These are phyloP conservation scores for Fusarium tjaetaba DNA, from an alignment of 2,329 filamentous ascomycete species.

Conservation along the genomic window DNA sequence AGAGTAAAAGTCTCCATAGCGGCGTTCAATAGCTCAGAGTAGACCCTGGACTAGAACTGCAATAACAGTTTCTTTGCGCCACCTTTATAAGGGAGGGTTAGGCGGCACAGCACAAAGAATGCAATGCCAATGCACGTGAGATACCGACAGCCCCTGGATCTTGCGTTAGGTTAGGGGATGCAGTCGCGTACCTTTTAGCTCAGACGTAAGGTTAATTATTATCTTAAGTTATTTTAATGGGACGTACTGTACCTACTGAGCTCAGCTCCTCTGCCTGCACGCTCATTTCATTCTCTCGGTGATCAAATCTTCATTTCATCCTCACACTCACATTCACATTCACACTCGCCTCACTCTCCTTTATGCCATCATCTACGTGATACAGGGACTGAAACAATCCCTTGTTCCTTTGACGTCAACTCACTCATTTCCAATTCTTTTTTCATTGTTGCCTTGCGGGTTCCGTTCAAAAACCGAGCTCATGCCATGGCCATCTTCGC, in stretches of 20 bases:
- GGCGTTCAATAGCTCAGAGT: background rate
- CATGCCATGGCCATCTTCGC: constrained; percentile 33
- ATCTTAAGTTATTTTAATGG: constrained; percentile 2
- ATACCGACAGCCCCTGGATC: constrained; percentile 12
- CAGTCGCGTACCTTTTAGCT: constrained; percentile 2
- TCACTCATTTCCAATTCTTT: background rate
- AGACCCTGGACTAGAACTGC: background rate
- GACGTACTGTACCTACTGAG: background rate
- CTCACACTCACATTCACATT: background rate
- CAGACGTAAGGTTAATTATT: background rate
- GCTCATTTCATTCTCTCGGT: background rate
- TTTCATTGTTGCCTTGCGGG: background rate
- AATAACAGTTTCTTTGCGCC: background rate
- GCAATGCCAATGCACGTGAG: constrained; percentile 11
- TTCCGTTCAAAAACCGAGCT: background rate
- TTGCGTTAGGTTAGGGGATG: background rate
- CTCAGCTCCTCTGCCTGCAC: background rate
- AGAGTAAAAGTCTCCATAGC: background rate
- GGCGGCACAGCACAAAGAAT: constrained; percentile 18
- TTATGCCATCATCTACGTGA: constrained; percentile 10
- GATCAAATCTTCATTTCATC: background rate
- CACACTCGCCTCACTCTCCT: background rate
- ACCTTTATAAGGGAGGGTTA: constrained; percentile 1
- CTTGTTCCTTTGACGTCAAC: constrained; percentile 16
- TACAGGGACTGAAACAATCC: constrained; percentile 26